phyloP scores from a whole-genome alignment of 352 stramenopile species.

The Plasmopara halstedii region DNA sequence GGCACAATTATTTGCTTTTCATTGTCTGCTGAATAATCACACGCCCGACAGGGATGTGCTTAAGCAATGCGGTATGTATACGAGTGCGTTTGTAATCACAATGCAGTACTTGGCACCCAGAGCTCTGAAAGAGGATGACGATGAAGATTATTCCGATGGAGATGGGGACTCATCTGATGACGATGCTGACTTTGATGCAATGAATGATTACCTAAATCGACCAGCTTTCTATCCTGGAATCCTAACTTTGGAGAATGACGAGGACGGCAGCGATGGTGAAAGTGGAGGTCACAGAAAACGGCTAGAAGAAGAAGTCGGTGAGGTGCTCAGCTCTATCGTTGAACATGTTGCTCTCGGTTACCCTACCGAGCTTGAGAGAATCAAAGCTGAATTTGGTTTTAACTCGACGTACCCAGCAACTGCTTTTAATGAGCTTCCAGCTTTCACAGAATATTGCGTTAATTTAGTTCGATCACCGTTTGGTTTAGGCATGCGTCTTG shows the following conservation, averaged over 20 bases:
- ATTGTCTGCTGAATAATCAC: constrained; percentile 85
- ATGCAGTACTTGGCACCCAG: constrained; percentile 60
- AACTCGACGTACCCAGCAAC: constrained; percentile 50
- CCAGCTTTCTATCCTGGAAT: constrained; percentile 54
- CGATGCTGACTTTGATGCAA: constrained; percentile 64
- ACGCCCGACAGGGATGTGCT: constrained; percentile 77
- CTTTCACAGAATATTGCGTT: constrained; percentile 75
- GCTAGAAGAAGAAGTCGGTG: constrained; percentile 53
- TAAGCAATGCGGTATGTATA: constrained; percentile 80
- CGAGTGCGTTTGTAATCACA: constrained; percentile 71
- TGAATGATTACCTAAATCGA: constrained; percentile 27
- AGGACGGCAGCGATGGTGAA: constrained; percentile 39
- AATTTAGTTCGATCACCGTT: constrained; percentile 51
- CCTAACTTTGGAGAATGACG: constrained; percentile 34
- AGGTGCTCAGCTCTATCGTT: constrained; percentile 68
- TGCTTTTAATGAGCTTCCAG: constrained; percentile 31
- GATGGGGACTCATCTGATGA: constrained; percentile 60
- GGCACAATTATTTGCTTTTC: constrained; percentile 82
- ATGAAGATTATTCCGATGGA: constrained; percentile 75
- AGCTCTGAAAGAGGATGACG: constrained; percentile 41
- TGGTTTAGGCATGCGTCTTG: constrained; percentile 80
- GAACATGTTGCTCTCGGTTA: constrained; percentile 82
- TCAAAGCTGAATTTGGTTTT: constrained; percentile 34
- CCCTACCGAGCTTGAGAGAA: constrained; percentile 31
- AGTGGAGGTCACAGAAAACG: constrained; percentile 42